Base-by-base conservation (phyloP, 2,329 filamentous ascomycete species). In the Penicillium frequentans region DNA sequence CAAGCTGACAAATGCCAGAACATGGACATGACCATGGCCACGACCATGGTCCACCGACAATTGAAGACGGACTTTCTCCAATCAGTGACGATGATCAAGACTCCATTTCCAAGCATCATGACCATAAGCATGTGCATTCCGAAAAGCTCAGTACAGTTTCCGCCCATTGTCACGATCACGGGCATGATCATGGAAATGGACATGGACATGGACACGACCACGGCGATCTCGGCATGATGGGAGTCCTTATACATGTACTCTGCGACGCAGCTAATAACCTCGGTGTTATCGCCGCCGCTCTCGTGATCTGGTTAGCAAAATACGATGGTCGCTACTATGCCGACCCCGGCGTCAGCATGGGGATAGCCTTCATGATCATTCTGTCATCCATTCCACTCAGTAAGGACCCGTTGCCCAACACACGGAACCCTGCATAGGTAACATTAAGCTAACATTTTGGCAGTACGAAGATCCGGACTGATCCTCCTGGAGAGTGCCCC, bases 241-340 rank as follows among this genome's bases (percentile, higher is more conserved):
- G 86, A 1, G 88, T 90, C 1, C 68, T 92, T 11, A 73, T 90
- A 14, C 90, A 93, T 65, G 83, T 92, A 26, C 66, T 90, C 3
- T 86, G 88, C 31, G 90, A 93, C 66, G 87, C 88, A 5, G 79
- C 89, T 60, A 92, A 91, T 75, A 93, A 93, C 64, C 71, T 91
- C 11, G 89, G 88, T 10, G 89, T 93, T 57, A 90, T 91, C 49
- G 77, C 87, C 35, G 83, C 88, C 1, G 88, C 87, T 0, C 66
- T 87, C 2, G 79, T 90, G 31, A 88, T 92, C 69, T 91, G 88
- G 89, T 77, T 86, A 55, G 78, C 82, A 0, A 69, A 80, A 29
- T 85, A 82, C 29, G 77, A 82, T 1, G 78, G 72, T 3, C 80
- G 87, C 33, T 90, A 83, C 75, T 92, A 91, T 63, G 88, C 86